Evolutionary conservation across 148 eudicot genomes (phyloP).

Genomic region (Rheum nobile): DNA sequence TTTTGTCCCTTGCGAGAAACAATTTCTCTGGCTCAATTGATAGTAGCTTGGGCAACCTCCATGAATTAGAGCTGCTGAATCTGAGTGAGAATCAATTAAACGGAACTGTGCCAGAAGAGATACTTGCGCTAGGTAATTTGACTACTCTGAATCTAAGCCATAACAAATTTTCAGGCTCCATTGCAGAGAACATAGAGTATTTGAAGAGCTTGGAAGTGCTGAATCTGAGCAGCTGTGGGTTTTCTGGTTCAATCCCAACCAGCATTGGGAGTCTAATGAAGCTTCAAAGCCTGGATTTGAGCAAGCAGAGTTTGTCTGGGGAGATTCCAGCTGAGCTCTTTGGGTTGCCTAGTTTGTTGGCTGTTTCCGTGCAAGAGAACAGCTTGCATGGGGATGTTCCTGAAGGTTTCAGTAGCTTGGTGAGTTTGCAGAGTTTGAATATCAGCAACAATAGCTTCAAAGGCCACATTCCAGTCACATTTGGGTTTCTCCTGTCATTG

Average conservation of each 20-base stretch:
- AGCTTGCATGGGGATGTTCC: constrained; percentile 47
- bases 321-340: constrained; percentile 51
- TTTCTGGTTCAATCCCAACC: constrained; percentile 45
- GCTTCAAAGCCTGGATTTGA: constrained; percentile 50
- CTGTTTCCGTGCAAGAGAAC: constrained; percentile 64
- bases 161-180: constrained; percentile 39
- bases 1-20: constrained; percentile 46
- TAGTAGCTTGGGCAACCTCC: constrained; percentile 23
- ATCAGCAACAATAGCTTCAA: constrained; percentile 58
- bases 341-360: constrained; percentile 58
- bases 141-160: constrained; percentile 42
- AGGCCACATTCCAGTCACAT: constrained; percentile 55
- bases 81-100: constrained; percentile 50
- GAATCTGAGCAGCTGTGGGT: constrained; percentile 52
- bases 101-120: constrained; percentile 42
- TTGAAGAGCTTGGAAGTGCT: constrained; percentile 33
- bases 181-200: constrained; percentile 23
- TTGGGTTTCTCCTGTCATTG: constrained; percentile 42
- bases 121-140: constrained; percentile 47
- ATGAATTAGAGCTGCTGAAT: constrained; percentile 25
- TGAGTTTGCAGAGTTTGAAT: constrained; percentile 46
- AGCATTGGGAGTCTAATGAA: constrained; percentile 46
- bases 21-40: constrained; percentile 38
- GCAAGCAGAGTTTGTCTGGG: constrained; percentile 52
- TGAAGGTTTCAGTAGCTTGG: constrained; percentile 76